Evolutionary conservation across 306 rosid species (phyloP).

Genomic region (Dalbergia cultrata): DNA sequence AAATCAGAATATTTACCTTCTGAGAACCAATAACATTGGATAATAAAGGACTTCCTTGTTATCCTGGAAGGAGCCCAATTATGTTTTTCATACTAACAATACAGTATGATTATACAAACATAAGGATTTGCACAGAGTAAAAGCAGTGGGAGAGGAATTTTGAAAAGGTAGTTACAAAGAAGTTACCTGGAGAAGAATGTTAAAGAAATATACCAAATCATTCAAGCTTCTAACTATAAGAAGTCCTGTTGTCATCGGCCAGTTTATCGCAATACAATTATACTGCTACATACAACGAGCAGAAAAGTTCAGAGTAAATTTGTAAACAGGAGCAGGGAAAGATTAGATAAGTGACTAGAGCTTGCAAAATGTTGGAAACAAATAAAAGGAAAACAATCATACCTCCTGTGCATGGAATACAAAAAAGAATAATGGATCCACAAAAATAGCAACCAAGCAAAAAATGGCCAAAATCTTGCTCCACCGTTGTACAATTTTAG

Average conservation of each 20-base stretch:
- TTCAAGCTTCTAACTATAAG: conserved; percentile 75
- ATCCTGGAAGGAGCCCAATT: not conserved
- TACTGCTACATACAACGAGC: conserved; percentile 52
- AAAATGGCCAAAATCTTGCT: conserved; percentile 73
- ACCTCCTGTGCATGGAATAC: conserved; percentile 64
- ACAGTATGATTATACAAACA: not conserved
- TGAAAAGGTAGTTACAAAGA: not conserved
- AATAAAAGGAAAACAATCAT: conserved; percentile 38
- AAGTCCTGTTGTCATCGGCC: conserved; percentile 56
- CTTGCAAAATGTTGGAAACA: not conserved
- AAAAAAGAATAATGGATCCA: conserved; percentile 90
- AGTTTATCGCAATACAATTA: conserved; percentile 60
- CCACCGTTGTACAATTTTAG: conserved; percentile 76
- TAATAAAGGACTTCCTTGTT: not conserved
- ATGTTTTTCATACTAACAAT: conserved; percentile 8
- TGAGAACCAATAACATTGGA: conserved; percentile 6
- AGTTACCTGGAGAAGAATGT: conserved; percentile 86
- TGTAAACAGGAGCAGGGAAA: conserved; percentile 2
- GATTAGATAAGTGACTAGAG: conserved; percentile 22
- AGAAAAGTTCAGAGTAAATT: conserved; percentile 24
- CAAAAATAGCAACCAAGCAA: conserved; percentile 74
- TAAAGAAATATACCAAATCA: conserved; percentile 70
- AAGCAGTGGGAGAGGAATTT: not conserved
- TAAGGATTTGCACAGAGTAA: conserved; percentile 11
- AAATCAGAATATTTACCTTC: conserved; percentile 24